phyloP scores from a whole-genome alignment of 192 early-diverging fungal genomes.

The Gonapodya prolifera region DNA sequence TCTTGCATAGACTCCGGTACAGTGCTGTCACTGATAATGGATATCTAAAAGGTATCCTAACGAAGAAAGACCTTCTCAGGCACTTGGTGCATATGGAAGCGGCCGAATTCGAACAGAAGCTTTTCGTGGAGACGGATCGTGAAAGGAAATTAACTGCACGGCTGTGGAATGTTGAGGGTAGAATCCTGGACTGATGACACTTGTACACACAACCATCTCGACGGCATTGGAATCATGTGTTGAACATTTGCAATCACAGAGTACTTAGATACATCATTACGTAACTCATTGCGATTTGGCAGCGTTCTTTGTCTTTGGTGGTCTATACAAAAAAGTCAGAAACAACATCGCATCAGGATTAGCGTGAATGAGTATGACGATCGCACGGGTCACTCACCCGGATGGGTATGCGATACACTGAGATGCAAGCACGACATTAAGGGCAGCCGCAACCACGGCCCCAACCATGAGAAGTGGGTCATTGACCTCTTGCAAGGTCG shows the following conservation, averaged over 20 bases:
- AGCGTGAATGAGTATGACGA: no score
- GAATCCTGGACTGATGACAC: neutral
- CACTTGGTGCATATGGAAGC: neutral
- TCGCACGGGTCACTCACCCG: neutral
- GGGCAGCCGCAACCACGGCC: constrained; percentile 46
- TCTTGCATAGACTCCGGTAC: neutral
- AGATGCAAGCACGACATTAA: constrained; percentile 64
- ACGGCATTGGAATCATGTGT: neutral
- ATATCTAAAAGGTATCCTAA: neutral
- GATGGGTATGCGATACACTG: constrained; percentile 63
- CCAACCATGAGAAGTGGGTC: constrained; percentile 65
- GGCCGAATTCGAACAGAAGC: neutral
- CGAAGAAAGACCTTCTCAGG: neutral
- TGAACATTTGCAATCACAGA: neutral
- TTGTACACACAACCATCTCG: neutral
- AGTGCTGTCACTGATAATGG: neutral
- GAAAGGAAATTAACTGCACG: neutral
- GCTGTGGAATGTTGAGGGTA: neutral
- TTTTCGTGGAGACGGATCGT: neutral
- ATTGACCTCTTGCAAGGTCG: constrained; percentile 82
- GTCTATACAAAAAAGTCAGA: neutral
- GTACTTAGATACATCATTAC: neutral
- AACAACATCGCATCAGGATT: neutral
- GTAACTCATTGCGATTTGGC: neutral
- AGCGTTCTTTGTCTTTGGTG: neutral